phyloP scores from a whole-genome alignment of 192 early-diverging fungal species.

The Allomyces macrogynus region DNA sequence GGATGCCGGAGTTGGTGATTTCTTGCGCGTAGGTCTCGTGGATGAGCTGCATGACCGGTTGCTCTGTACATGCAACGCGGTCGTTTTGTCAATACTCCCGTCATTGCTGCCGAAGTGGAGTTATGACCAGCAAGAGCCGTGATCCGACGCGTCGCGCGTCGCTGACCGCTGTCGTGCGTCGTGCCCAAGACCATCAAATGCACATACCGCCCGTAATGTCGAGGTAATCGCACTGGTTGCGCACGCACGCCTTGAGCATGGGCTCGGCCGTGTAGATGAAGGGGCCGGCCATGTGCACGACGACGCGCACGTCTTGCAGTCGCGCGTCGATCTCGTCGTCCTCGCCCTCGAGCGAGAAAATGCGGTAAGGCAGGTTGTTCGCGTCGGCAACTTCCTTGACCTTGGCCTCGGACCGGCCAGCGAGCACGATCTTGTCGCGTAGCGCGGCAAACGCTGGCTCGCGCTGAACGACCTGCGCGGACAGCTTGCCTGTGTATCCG shows the following conservation, averaged over 20 bases:
- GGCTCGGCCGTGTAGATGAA: not conserved
- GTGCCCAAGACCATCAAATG: too few relatives aligned
- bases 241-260: not conserved
- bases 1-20: not conserved
- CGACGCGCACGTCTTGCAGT: not conserved
- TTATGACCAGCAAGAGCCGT: too few relatives aligned
- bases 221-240: not conserved
- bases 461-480: not conserved
- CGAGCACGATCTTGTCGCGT: not conserved
- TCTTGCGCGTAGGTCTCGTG: not conserved
- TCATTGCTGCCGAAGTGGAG: too few relatives aligned
- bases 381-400: not conserved
- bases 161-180: too few relatives aligned
- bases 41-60: not conserved
- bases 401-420: not conserved
- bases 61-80: not conserved
- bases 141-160: too few relatives aligned
- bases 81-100: too few relatives aligned
- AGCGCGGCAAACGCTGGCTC: not conserved
- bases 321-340: not conserved
- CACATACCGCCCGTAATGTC: not conserved
- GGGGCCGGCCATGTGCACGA: not conserved
- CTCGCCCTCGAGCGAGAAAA: not conserved
- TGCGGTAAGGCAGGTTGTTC: not conserved
- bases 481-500: not conserved